Evolutionary conservation across 352 stramenopile species (phyloP).

Genomic region (Blastocystis sp.): DNA sequence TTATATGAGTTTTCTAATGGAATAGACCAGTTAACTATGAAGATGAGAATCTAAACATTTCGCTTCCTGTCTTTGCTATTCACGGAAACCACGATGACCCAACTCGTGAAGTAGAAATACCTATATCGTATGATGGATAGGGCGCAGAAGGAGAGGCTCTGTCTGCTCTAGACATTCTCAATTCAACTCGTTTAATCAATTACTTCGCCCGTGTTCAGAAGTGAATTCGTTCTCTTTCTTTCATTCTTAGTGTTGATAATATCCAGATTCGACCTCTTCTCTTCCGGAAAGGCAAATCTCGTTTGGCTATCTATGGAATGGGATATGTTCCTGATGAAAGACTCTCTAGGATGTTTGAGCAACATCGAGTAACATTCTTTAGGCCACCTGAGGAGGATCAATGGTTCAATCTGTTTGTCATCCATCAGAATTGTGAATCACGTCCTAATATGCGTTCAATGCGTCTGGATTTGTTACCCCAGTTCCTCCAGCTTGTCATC

Average conservation of each 20-base stretch:
- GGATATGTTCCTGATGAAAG: slow-evolving; percentile 95
- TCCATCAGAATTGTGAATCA: slow-evolving; percentile 91
- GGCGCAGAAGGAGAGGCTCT: slow-evolving; percentile 70
- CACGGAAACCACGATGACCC: slow-evolving; percentile 99
- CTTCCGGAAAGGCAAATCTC: slow-evolving; percentile 84
- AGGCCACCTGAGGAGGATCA: background rate
- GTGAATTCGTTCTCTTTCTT: background rate
- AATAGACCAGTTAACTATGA: slow-evolving; percentile 86
- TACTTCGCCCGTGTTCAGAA: slow-evolving; percentile 85
- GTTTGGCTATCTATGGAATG: slow-evolving; percentile 91
- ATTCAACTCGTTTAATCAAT: slow-evolving; percentile 89
- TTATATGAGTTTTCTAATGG: background rate
- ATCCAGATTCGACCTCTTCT: slow-evolving; percentile 89
- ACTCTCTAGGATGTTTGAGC: slow-evolving; percentile 74
- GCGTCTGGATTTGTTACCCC: slow-evolving; percentile 90
- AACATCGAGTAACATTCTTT: slow-evolving; percentile 65
- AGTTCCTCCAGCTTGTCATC: slow-evolving; percentile 91
- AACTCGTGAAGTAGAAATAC: slow-evolving; percentile 73
- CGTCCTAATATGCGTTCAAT: slow-evolving; percentile 78
- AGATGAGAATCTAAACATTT: slow-evolving; percentile 81
- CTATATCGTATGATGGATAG: slow-evolving; percentile 58
- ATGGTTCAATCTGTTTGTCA: slow-evolving; percentile 96
- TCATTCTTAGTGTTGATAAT: slow-evolving; percentile 78
- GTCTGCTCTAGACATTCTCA: slow-evolving; percentile 86
- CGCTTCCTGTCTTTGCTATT: slow-evolving; percentile 93